Evolutionary conservation across 2,329 filamentous ascomycete species (phyloP), one percentile per base, ranked within the genome.

Genomic region (Aplosporella prunicola): DNA sequence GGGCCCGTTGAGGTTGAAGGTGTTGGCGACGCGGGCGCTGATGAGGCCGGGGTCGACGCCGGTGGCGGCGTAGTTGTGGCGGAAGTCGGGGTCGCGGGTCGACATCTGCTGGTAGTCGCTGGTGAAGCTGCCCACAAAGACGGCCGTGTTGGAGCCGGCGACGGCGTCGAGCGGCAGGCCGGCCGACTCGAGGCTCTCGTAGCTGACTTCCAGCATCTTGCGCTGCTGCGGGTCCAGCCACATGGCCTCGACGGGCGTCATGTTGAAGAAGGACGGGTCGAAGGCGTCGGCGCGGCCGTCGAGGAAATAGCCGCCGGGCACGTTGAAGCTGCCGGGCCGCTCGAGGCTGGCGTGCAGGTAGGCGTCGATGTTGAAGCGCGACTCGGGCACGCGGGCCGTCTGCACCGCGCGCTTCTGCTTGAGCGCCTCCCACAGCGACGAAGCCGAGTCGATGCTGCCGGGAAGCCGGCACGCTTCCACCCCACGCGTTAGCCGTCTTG

Each of bases 361-460:
- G 0, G 48, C 53, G 1, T 48, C 22, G 1, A 57, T 6, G 24
- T 52, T 56, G 46, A 55, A 66, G 0, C 63, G 47, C 35, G n/a
- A n/a, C n/a, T n/a, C n/a, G n/a, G n/a, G n/a, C n/a, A n/a, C n/a
- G n/a, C n/a, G n/a, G n/a, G n/a, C n/a, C n/a, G n/a, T n/a, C n/a
- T n/a, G n/a, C n/a, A n/a, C n/a, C n/a, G n/a, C n/a, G n/a, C n/a
- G n/a, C n/a, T n/a, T n/a, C n/a, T n/a, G n/a, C n/a, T n/a, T n/a
- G n/a, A n/a, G n/a, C n/a, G n/a, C n/a, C n/a, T n/a, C n/a, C n/a
- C n/a, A n/a, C n/a, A n/a, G n/a, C n/a, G n/a, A n/a, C n/a, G n/a
- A n/a, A n/a, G n/a, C n/a, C n/a, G n/a, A n/a, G n/a, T n/a, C n/a
- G n/a, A n/a, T n/a, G n/a, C n/a, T n/a, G n/a, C n/a, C n/a, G n/a